Percentiles rank a stretch among this genome's conserved stretches.
These are phyloP conservation scores for Herpetospermum pedunculosum DNA, from an alignment of 306 rosid genomes.

Conservation along the genomic window DNA sequence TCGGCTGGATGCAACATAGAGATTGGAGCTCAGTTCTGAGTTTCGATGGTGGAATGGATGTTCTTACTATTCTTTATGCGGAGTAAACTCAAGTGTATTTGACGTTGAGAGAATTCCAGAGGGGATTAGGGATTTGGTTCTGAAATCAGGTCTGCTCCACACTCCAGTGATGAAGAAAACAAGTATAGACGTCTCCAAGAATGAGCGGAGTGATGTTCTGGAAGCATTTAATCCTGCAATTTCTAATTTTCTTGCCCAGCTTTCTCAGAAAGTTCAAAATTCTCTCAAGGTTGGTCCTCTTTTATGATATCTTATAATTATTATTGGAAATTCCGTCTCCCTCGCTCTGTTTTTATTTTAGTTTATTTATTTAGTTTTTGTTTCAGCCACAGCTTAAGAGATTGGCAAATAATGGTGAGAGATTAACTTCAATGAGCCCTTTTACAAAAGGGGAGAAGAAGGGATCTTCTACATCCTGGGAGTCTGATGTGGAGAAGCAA, in stretches of 20 bases:
- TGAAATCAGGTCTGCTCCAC: background rate
- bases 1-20: background rate
- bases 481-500: conserved; percentile 68
- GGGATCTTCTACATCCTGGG: conserved; percentile 26
- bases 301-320: background rate
- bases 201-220: conserved; percentile 25
- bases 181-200: conserved; percentile 27
- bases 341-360: background rate
- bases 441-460: conserved; percentile 21
- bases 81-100: background rate
- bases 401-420: conserved; percentile 35
- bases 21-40: background rate
- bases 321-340: background rate
- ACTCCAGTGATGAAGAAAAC: conserved; percentile 34
- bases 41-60: background rate
- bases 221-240: conserved; percentile 32
- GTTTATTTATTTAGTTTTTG: background rate
- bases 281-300: conserved; percentile 45
- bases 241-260: conserved; percentile 49
- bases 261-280: conserved; percentile 57
- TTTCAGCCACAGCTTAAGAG: conserved; percentile 56
- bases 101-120: background rate
- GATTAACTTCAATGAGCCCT: conserved; percentile 21
- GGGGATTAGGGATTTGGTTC: too few species aligned
- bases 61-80: background rate